A percentile compares a stretch with the other conserved stretches of the same genome.
phyloP scores from a whole-genome alignment of 805 yeast genomes.

The Isabelozyma gotoi region DNA sequence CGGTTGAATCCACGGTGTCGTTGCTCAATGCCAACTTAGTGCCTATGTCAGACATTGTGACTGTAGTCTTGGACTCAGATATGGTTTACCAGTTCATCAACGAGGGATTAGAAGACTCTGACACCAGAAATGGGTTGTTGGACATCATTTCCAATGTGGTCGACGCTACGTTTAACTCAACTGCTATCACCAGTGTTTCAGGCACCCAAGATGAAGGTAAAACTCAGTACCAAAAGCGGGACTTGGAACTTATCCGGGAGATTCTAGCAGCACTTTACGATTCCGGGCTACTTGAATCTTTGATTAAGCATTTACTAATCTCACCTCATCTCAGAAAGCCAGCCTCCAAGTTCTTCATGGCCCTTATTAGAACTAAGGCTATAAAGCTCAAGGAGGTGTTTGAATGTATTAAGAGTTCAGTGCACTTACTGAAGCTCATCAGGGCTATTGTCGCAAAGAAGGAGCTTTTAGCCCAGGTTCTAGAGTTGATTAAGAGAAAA shows the following conservation, averaged over 20 bases:
- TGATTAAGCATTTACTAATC: constrained; percentile 22
- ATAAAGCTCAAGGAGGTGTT: constrained; percentile 18
- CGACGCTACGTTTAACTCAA: no score
- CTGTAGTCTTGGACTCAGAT: constrained; percentile 25
- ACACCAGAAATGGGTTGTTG: constrained; percentile 22
- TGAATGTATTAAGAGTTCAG: constrained; percentile 18
- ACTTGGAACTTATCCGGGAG: constrained; percentile 15
- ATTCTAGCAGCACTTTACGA: constrained; percentile 19
- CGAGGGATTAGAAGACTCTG: constrained; percentile 22
- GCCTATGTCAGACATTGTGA: constrained; percentile 20
- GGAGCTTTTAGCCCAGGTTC: constrained; percentile 15
- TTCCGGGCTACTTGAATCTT: constrained; percentile 24
- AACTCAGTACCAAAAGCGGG: constrained; percentile 15
- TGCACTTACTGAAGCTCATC: constrained; percentile 13
- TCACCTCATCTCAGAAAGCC: constrained; percentile 27
- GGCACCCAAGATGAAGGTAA: neutral
- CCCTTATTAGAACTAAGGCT: constrained; percentile 21
- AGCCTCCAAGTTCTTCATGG: constrained; percentile 21
- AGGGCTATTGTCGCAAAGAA: constrained; percentile 17
- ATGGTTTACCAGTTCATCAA: constrained; percentile 18
- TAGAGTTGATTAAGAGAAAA: no score
- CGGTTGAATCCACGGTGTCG: constrained; percentile 19
- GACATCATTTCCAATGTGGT: constrained; percentile 19
- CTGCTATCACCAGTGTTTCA: no score
- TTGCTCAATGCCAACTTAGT: constrained; percentile 16